Conservation (phyloP, 179 eudicot species). For the Kewa caespitosa region DNA sequence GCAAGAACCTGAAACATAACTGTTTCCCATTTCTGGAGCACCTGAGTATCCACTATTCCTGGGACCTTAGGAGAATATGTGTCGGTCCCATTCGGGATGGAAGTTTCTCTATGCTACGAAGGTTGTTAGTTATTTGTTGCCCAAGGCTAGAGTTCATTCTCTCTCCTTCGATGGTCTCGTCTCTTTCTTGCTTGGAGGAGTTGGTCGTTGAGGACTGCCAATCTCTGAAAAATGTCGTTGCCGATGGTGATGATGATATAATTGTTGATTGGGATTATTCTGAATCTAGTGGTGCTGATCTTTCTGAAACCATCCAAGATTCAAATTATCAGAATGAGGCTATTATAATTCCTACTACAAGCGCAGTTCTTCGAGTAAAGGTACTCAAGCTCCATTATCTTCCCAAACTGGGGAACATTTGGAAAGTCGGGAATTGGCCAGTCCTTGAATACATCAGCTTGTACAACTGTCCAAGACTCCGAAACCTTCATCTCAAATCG, state of each 20-base stretch:
- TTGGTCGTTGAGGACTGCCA: conserved; percentile 6
- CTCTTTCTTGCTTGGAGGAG: not conserved
- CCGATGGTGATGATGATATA: not conserved
- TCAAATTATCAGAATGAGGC: not conserved
- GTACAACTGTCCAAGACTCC: not conserved
- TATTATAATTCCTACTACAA: not conserved
- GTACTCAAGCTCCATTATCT: conserved; percentile 10
- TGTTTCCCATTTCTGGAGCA: conserved; percentile 2
- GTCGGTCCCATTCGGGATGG: not conserved
- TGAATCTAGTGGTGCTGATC: not conserved
- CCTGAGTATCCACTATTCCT: conserved; percentile 2
- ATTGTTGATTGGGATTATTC: not conserved
- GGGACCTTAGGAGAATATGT: not conserved
- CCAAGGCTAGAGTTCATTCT: not conserved
- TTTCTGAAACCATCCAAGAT: not conserved
- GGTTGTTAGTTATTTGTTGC: not conserved
- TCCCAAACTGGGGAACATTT: not conserved
- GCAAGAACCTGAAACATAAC: not conserved
- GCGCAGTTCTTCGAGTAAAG: not conserved
- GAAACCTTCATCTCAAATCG: not conserved
- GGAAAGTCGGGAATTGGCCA: not conserved
- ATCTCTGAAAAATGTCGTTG: not conserved
- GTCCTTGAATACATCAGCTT: not conserved
- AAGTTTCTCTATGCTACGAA: not conserved
- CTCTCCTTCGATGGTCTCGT: not conserved